phyloP scores from a whole-genome alignment of 306 rosid species.

The Chamaecrista fasciculata region DNA sequence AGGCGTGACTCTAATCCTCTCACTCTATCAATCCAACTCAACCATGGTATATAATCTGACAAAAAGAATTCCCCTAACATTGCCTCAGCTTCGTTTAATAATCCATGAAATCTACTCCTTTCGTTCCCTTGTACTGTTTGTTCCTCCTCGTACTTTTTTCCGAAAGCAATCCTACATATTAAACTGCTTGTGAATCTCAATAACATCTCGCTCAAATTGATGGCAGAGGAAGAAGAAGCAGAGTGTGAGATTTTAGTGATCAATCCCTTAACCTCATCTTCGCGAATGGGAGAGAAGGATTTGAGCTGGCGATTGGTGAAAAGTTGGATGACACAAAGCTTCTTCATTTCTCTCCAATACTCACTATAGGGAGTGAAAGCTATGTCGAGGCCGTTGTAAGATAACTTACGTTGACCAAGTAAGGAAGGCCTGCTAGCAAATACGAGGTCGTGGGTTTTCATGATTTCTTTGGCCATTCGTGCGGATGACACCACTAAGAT shows the following conservation, averaged over 20 bases:
- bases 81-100: slow-evolving; percentile 39
- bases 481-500: slow-evolving; percentile 33
- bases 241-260: slow-evolving; percentile 8
- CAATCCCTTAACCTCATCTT: slow-evolving; percentile 35
- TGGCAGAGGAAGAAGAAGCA: not conserved
- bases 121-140: slow-evolving; percentile 10
- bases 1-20: slow-evolving; percentile 31
- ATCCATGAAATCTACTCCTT: slow-evolving; percentile 31
- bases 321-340: slow-evolving; percentile 40
- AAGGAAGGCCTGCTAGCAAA: slow-evolving; percentile 43
- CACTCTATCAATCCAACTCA: slow-evolving; percentile 53
- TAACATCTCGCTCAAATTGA: slow-evolving; percentile 30
- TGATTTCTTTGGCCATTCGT: slow-evolving; percentile 28
- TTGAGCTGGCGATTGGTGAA: slow-evolving; percentile 34
- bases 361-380: slow-evolving; percentile 45
- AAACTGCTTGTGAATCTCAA: slow-evolving; percentile 28
- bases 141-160: slow-evolving; percentile 32
- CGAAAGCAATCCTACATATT: slow-evolving; percentile 46
- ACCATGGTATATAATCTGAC: slow-evolving; percentile 38
- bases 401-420: slow-evolving; percentile 19
- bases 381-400: slow-evolving; percentile 47
- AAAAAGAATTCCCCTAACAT: slow-evolving; percentile 32
- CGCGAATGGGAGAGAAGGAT: slow-evolving; percentile 31
- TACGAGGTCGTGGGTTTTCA: slow-evolving; percentile 43
- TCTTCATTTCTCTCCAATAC: slow-evolving; percentile 47